phyloP scores from a whole-genome alignment of 768 basidiomycete species.

The Lentinus tigrinus region DNA sequence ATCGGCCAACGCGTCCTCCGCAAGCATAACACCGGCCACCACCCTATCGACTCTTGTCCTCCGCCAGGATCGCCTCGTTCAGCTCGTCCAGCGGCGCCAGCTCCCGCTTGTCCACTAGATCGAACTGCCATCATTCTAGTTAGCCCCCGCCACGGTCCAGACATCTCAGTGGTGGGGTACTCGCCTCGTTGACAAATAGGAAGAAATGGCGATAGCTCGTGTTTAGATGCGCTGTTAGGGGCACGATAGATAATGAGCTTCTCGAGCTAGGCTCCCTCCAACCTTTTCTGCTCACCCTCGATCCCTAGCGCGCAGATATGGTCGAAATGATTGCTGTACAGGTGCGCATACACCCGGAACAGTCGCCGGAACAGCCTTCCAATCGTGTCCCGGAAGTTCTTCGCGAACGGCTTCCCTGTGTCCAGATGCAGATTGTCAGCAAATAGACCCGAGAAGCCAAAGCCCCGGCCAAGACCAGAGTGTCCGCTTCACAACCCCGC shows the following conservation, averaged over 20 bases:
- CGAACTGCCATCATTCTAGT: conserved; percentile 54
- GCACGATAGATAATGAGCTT: not conserved
- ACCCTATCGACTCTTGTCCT: conserved; percentile 41
- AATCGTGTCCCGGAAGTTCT: conserved; percentile 86
- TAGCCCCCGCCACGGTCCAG: conserved; percentile 8
- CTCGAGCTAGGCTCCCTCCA: not conserved
- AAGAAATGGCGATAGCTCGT: conserved; percentile 99
- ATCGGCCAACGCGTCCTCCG: not conserved
- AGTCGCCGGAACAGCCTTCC: conserved; percentile 89
- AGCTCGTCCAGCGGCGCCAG: conserved; percentile 92
- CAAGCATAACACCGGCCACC: not conserved
- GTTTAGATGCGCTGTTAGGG: conserved; percentile 82
- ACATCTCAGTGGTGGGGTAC: conserved; percentile 16
- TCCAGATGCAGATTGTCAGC: not conserved
- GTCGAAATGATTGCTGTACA: conserved; percentile 99
- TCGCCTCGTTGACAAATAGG: conserved; percentile 92
- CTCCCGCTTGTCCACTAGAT: conserved; percentile 95
- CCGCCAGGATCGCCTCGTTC: conserved; percentile 83
- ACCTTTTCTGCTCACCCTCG: conserved; percentile 62
- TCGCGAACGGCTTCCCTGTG: conserved; percentile 86
- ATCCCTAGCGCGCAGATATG: conserved; percentile 98
- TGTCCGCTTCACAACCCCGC: not conserved
- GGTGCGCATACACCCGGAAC: conserved; percentile 97
- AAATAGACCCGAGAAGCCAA: not conserved
- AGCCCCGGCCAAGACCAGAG: not conserved